Evolutionary conservation across 1,139 yeast species (phyloP).

Genomic region (Nadsonia starkeyi-henricii): DNA sequence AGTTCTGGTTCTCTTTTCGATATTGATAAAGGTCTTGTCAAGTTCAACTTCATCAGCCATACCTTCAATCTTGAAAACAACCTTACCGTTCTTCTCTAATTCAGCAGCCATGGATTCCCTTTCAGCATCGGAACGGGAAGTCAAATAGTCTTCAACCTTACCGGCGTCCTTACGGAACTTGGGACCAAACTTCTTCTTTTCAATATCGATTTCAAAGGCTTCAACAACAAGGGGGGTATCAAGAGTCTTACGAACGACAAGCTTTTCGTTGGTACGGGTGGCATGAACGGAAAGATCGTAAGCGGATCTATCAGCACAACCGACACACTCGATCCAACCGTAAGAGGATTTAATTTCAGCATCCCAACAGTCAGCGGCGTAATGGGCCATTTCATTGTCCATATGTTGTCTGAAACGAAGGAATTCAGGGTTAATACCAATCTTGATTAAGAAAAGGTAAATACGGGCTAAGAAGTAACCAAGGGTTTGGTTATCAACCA

Average conservation of each 20-base stretch:
- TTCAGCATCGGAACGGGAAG: constrained; percentile 70
- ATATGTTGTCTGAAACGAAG: constrained; percentile 97
- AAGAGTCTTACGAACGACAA: constrained; percentile 84
- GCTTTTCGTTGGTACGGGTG: constrained; percentile 85
- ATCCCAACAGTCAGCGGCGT: constrained; percentile 99
- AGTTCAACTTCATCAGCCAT: constrained; percentile 58
- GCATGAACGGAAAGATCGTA: constrained; percentile 93
- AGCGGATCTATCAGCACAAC: constrained; percentile 99
- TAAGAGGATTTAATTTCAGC: constrained; percentile 91
- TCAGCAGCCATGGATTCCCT: constrained; percentile 64
- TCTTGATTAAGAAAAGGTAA: constrained; percentile 64
- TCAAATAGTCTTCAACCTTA: constrained; percentile 69
- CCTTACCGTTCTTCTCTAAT: constrained; percentile 48
- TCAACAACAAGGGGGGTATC: constrained; percentile 76
- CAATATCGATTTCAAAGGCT: constrained; percentile 67
- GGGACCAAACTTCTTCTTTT: constrained; percentile 95
- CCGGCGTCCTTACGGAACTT: constrained; percentile 95
- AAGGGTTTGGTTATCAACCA: constrained; percentile 92
- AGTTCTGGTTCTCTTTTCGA: constrained; percentile 64
- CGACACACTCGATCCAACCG: constrained; percentile 99
- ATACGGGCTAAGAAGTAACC: constrained; percentile 96
- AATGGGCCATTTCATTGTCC: constrained; percentile 98
- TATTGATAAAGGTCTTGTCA: constrained; percentile 54
- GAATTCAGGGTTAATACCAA: constrained; percentile 77
- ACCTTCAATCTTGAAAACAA: constrained; percentile 36